Evolutionary conservation across 306 rosid species (phyloP).

Genomic region (Luffa aegyptiaca): DNA sequence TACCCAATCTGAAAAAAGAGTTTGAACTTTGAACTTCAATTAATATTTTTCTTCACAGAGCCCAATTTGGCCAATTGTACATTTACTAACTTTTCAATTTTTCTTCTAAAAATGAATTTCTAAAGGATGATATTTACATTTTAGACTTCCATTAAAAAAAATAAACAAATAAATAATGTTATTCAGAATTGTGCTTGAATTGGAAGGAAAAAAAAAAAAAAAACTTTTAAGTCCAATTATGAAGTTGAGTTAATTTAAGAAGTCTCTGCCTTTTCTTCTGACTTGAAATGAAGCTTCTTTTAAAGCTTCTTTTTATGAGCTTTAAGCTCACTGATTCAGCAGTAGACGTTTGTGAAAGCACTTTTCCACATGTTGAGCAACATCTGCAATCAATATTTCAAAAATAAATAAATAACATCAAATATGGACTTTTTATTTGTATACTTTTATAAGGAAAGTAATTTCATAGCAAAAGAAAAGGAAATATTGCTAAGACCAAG

Average conservation of each 20-base stretch:
- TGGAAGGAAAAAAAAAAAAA: too few relatives aligned
- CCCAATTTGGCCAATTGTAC: neutral
- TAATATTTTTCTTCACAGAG: neutral
- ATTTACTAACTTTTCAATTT: neutral
- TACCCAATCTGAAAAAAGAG: neutral
- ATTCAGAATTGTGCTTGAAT: neutral
- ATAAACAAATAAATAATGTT: neutral
- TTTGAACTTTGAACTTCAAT: neutral
- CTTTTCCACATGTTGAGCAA: conserved; percentile 6
- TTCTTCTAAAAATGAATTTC: neutral
- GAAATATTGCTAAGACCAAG: neutral
- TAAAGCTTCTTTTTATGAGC: neutral
- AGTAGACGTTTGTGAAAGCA: neutral
- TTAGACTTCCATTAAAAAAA: neutral
- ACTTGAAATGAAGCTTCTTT: neutral
- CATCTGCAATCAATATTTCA: neutral
- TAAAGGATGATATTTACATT: neutral
- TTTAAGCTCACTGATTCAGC: neutral
- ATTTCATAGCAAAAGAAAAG: neutral
- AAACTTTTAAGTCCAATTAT: neutral
- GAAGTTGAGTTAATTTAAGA: neutral
- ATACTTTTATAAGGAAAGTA: neutral
- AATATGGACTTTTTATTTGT: neutral
- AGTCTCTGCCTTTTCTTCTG: neutral
- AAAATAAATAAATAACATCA: neutral